Evolutionary conservation across 345 rosid genomes (phyloP), one percentile per base, ranked within the genome.

Genomic region (thale cress (Arabidopsis thaliana)): DNA sequence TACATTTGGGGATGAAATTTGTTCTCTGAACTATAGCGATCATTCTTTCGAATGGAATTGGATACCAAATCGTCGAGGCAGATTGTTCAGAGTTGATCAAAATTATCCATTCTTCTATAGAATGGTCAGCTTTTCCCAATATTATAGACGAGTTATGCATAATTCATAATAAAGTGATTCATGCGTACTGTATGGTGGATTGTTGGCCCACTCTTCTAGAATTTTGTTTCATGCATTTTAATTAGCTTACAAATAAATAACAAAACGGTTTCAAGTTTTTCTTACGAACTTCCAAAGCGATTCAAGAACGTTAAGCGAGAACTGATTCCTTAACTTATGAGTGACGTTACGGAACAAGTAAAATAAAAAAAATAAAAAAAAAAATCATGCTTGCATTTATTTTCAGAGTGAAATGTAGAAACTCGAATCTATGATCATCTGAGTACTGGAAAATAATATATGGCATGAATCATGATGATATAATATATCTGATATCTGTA

Each of bases 321-420:
- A 45, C 12, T 66, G 52, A 30, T 61, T 36, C 25, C n/a, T 12
- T 59, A 20, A 30, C 46, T 0, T 30, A 75, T 9, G 67, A 38
- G 41, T 32, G 45, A 32, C 67, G 78, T 58, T 55, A 64, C 77
- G 55, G 1, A 8, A 51, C 23, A 13, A 63, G 33, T 45, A 44
- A 46, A 11, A 9, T 32, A 22, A 11, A 11, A 14, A 11, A 5
- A 16, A 16, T 3, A 0, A 16, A 9, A 10, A 5, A 30, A 64
- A 33, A 42, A 14, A 53, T 38, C 22, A 20, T 75, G 13, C 9
- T 37, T 74, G 67, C 78, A 74, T 37, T 58, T 57, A 20, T 28
- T 38, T 42, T 75, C 45, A 25, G 20, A 12, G n/a, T 46, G 14
- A 30, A 66, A 37, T 37, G 30, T 13, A 41, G 41, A 34, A 38